Base-by-base conservation (phyloP, 805 yeast genomes). In the Tetrapisispora phaffii region DNA sequence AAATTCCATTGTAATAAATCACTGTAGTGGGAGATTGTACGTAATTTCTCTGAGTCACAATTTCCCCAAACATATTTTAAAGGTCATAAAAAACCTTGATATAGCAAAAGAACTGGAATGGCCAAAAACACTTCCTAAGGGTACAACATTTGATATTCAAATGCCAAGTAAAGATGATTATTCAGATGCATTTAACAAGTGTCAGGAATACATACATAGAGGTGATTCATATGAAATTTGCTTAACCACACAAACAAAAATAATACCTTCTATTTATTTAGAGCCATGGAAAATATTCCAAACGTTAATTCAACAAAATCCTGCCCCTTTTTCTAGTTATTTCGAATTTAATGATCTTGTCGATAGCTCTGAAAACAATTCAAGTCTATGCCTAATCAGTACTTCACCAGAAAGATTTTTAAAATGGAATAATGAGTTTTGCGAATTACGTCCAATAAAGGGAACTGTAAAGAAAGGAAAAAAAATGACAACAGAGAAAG, bases 201-300 rank as follows among this genome's bases (percentile, higher is more conserved):
- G 96, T 59, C 90, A 85, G 60, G 71, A 76, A 15, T 77, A 67
- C 50, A 69, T 90, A 39, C 76, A 71, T 43, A 64, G 80, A 7
- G 98, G 98, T 10, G 94, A 93, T 58, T 87, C 96, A 1, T 93
- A 93, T 59, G 99, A 93, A 60, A 72, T 93, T 15, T 93, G 98
- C 59, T 70, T 93, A 28, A 90, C 97, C 0, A 80, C 83, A 1
- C 84, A 77, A 48, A 83, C 90, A 46, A 70, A 70, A 44, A 70
- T 86, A 13, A 63, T 62, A 6, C 68, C 85, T 15, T 79, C 82
- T 0, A 48, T 63, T 6, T 50, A 60, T 8, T 55, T 80, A 10
- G 52, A 70, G 2, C 73, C 95, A 0, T 93, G 97, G 96, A 77
- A 75, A 16, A 71, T 90, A 3, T 93, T 87, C 67, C 82, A 84